phyloP scores from a whole-genome alignment of 768 basidiomycete species.

The Tubosaeta brunneosetosa region DNA sequence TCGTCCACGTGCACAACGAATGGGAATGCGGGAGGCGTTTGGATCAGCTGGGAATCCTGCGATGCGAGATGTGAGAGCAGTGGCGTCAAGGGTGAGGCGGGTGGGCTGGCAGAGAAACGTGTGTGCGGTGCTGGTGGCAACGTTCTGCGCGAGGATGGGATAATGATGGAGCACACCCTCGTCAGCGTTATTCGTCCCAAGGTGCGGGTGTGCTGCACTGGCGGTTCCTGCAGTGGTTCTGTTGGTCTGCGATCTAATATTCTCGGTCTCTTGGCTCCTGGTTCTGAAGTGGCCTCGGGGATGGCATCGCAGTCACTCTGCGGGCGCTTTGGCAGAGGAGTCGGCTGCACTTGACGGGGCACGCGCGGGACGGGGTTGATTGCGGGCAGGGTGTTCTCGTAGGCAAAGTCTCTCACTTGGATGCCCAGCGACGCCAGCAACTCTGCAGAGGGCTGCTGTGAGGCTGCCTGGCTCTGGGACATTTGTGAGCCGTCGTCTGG shows the following conservation, averaged over 20 bases:
- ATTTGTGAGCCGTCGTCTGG: constrained; percentile 17
- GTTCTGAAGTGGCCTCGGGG: not conserved
- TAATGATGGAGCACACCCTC: constrained; percentile 13
- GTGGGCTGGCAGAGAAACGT: constrained; percentile 18
- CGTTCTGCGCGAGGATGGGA: not conserved
- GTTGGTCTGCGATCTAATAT: constrained; percentile 31
- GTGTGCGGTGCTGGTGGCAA: constrained; percentile 7
- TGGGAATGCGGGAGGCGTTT: constrained; percentile 41
- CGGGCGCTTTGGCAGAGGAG: constrained; percentile 36
- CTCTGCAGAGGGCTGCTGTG: constrained; percentile 36
- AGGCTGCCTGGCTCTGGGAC: not conserved
- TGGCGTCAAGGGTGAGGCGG: constrained; percentile 28
- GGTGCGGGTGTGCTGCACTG: constrained; percentile 11
- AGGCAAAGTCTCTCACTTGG: constrained; percentile 59
- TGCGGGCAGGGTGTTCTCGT: constrained; percentile 62
- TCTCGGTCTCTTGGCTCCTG: constrained; percentile 20
- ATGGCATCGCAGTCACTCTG: constrained; percentile 25
- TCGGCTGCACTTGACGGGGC: constrained; percentile 47
- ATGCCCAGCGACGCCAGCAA: constrained; percentile 32
- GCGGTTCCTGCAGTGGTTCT: constrained; percentile 31
- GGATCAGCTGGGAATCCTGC: constrained; percentile 32
- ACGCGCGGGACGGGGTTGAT: constrained; percentile 47
- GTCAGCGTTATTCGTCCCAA: constrained; percentile 17
- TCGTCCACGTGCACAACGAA: constrained; percentile 29
- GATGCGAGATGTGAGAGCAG: constrained; percentile 30